These are phyloP conservation scores for Babesia ovis DNA, from an alignment of 169 alveolate species.

Conservation along the genomic window DNA sequence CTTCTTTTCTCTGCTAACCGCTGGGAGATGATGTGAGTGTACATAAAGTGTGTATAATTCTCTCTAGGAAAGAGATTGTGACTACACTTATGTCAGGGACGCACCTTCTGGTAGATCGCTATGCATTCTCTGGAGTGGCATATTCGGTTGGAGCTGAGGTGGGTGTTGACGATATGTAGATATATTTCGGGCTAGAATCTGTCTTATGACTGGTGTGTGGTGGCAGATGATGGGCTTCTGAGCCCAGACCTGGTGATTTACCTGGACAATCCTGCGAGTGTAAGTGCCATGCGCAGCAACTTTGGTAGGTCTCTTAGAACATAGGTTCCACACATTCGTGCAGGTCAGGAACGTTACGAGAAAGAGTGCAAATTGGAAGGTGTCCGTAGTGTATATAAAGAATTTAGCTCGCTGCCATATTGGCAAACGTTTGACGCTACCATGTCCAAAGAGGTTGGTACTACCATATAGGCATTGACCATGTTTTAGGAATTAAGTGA, in stretches of 20 bases:
- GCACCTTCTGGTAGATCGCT: constrained; percentile 89
- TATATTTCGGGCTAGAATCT: constrained; percentile 16
- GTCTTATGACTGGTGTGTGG: constrained; percentile 47
- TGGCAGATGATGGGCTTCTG: constrained; percentile 53
- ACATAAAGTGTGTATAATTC: not conserved
- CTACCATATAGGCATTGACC: not conserved
- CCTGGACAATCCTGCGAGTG: constrained; percentile 44
- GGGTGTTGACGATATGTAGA: not conserved
- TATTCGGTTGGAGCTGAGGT: constrained; percentile 92
- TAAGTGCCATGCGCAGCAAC: constrained; percentile 41
- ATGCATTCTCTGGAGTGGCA: constrained; percentile 94
- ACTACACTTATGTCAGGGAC: constrained; percentile 78
- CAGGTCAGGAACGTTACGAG: constrained; percentile 57
- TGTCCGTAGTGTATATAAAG: constrained; percentile 41
- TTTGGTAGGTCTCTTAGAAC: constrained; percentile 35
- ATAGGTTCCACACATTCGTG: not conserved
- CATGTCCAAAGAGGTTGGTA: constrained; percentile 18
- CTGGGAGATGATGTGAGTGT: constrained; percentile 87
- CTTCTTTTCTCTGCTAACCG: constrained; percentile 92
- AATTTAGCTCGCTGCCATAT: constrained; percentile 48
- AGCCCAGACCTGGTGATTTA: constrained; percentile 62
- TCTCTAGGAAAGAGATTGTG: constrained; percentile 73
- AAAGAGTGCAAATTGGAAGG: constrained; percentile 16
- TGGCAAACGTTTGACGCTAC: constrained; percentile 54
- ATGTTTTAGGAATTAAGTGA: not conserved